These are phyloP conservation scores for Malus fusca DNA, from an alignment of 306 rosid genomes.

Conservation along the genomic window DNA sequence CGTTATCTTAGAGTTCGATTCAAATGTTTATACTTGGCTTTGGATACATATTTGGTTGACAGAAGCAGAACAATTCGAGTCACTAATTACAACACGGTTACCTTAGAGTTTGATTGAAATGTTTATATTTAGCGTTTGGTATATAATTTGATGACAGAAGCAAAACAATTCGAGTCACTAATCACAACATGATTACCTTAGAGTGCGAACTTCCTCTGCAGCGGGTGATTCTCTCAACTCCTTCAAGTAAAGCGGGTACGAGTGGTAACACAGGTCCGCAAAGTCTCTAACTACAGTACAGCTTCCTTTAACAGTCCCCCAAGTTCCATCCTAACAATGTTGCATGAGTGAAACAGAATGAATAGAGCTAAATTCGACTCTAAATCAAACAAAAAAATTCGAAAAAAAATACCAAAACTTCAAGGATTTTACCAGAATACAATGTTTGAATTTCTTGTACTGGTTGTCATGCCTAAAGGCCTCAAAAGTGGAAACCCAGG, in stretches of 20 bases:
- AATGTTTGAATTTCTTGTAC: constrained; percentile 48
- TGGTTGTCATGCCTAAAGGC: constrained; percentile 61
- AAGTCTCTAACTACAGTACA: constrained; percentile 85
- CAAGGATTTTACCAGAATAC: constrained; percentile 48
- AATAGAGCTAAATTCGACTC: not conserved
- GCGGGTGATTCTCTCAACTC: constrained; percentile 59
- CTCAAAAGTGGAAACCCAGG: constrained; percentile 86
- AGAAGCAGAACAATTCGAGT: not conserved
- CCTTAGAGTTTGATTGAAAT: not conserved
- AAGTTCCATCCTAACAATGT: constrained; percentile 63
- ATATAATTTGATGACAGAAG: not conserved
- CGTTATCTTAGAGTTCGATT: too few species aligned
- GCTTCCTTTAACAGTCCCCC: constrained; percentile 75
- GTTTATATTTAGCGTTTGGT: not conserved
- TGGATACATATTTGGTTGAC: too few species aligned
- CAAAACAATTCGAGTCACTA: not conserved
- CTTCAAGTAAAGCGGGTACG: constrained; percentile 61
- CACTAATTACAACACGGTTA: too few species aligned
- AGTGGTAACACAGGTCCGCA: constrained; percentile 70
- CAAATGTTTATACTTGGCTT: too few species aligned
- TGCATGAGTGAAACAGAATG: not conserved
- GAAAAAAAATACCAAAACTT: not conserved
- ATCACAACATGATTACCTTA: constrained; percentile 36
- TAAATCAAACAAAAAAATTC: constrained; percentile 1
- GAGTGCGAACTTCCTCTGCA: constrained; percentile 41